Evolutionary conservation across 1,284 basidiomycete species (phyloP).

Genomic region (Naganishia albida): DNA sequence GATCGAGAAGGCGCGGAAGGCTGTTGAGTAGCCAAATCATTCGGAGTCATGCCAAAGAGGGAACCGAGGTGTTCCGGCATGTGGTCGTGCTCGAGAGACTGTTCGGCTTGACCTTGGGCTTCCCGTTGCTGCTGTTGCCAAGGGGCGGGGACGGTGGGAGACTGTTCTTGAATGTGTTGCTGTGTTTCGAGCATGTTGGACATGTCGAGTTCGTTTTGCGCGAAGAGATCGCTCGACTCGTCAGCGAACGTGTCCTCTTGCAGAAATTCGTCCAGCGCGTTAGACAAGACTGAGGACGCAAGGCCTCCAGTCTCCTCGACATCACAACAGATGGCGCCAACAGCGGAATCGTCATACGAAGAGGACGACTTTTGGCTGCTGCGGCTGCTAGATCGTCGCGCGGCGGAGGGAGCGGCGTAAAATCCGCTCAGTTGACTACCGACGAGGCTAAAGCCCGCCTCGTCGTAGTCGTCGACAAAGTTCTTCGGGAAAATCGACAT

Average conservation of each 20-base stretch:
- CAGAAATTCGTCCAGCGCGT: conserved; percentile 20
- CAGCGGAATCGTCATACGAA: conserved; percentile 25
- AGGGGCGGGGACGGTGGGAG: neutral
- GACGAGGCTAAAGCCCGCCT: conserved; percentile 16
- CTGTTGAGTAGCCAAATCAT: conserved; percentile 1
- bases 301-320: neutral
- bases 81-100: conserved; percentile 23
- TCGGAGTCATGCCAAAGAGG: conserved; percentile 15
- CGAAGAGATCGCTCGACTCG: conserved; percentile 8
- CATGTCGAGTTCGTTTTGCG: conserved; percentile 8
- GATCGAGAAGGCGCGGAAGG: neutral
- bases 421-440: conserved; percentile 9
- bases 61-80: conserved; percentile 20
- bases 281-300: conserved; percentile 4
- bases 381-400: conserved; percentile 25
- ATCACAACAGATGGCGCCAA: conserved; percentile 26
- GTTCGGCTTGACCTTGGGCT: conserved; percentile 10
- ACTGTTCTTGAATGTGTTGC: conserved; percentile 15
- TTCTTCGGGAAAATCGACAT: conserved; percentile 28
- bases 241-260: conserved; percentile 12
- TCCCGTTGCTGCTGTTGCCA: conserved; percentile 19
- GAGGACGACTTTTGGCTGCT: conserved; percentile 27
- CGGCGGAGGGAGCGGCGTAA: neutral
- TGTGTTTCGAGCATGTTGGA: conserved; percentile 20
- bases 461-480: conserved; percentile 29